A percentile compares a stretch with the other conserved stretches of the same genome.
phyloP scores from a whole-genome alignment of 2,329 filamentous ascomycete species.

The Hysterium pulicare region DNA sequence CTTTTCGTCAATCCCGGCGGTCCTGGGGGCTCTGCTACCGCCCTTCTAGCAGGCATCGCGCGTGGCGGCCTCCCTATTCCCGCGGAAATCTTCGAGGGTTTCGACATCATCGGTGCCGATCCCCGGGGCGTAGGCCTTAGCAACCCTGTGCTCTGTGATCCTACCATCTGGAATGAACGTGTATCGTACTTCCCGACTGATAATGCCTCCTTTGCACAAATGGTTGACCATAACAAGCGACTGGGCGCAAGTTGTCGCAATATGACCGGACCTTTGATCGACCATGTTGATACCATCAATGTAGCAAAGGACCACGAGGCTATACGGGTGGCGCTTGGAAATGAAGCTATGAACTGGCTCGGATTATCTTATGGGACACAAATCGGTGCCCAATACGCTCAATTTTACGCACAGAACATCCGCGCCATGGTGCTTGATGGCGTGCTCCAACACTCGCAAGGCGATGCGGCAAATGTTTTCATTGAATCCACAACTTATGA shows the following conservation, averaged over 20 bases:
- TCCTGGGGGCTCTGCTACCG: slow-evolving; percentile 34
- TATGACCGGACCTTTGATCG: slow-evolving; percentile 39
- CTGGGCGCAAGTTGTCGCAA: slow-evolving; percentile 41
- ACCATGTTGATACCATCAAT: slow-evolving; percentile 42
- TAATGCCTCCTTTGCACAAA: slow-evolving; percentile 33
- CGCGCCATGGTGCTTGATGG: slow-evolving; percentile 46
- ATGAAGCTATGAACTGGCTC: slow-evolving; percentile 39
- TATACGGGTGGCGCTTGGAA: slow-evolving; percentile 32
- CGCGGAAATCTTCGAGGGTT: slow-evolving; percentile 20
- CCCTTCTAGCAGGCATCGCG: slow-evolving; percentile 15
- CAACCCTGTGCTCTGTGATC: slow-evolving; percentile 39
- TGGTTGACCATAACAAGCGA: slow-evolving; percentile 39
- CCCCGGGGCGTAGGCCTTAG: slow-evolving; percentile 45
- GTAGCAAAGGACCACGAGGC: slow-evolving; percentile 37
- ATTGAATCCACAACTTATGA: slow-evolving; percentile 39
- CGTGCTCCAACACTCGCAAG: slow-evolving; percentile 41
- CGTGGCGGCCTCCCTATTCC: not conserved
- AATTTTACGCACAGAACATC: slow-evolving; percentile 44
- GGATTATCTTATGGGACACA: slow-evolving; percentile 48
- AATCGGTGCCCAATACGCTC: slow-evolving; percentile 44
- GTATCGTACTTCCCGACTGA: slow-evolving; percentile 38
- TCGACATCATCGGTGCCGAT: slow-evolving; percentile 46
- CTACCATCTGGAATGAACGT: slow-evolving; percentile 34
- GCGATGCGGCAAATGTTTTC: slow-evolving; percentile 32
- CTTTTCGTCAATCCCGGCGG: slow-evolving; percentile 45